Evolutionary conservation across 768 basidiomycete genomes (phyloP).

Genomic region (Boletus edulis): DNA sequence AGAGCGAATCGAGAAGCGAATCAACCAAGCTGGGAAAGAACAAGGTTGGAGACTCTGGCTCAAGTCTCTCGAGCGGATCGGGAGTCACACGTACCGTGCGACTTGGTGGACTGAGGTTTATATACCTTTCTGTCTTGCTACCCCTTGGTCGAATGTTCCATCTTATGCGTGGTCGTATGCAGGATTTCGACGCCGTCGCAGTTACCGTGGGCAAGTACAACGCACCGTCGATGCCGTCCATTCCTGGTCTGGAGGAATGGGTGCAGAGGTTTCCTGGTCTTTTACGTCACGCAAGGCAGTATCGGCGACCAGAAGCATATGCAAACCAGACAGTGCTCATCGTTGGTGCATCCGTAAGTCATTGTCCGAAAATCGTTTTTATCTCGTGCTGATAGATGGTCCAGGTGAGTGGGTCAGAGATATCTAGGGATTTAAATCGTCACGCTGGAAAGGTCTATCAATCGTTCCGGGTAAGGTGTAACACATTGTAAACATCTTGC

Average conservation of each 20-base stretch:
- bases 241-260: conserved; percentile 7
- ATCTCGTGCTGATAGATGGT: not conserved
- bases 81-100: conserved; percentile 23
- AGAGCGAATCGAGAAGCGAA: conserved; percentile 39
- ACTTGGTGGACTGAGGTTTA: conserved; percentile 21
- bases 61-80: conserved; percentile 1
- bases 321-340: conserved; percentile 39
- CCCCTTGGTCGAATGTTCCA: not conserved
- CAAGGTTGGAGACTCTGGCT: not conserved
- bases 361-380: too few relatives aligned
- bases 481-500: too few relatives aligned
- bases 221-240: conserved; percentile 2
- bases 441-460: not conserved
- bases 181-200: conserved; percentile 8
- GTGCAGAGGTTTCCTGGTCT: conserved; percentile 29
- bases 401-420: conserved; percentile 7
- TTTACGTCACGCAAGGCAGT: conserved; percentile 40
- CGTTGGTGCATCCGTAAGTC: conserved; percentile 30
- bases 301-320: conserved; percentile 38
- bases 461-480: conserved; percentile 2
- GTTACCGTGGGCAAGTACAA: not conserved
- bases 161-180: not conserved
- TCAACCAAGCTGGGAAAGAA: conserved; percentile 5
- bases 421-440: conserved; percentile 7
- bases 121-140: not conserved